phyloP scores from a whole-genome alignment of 176 grass and related monocot species.

The Avena eriantha region DNA sequence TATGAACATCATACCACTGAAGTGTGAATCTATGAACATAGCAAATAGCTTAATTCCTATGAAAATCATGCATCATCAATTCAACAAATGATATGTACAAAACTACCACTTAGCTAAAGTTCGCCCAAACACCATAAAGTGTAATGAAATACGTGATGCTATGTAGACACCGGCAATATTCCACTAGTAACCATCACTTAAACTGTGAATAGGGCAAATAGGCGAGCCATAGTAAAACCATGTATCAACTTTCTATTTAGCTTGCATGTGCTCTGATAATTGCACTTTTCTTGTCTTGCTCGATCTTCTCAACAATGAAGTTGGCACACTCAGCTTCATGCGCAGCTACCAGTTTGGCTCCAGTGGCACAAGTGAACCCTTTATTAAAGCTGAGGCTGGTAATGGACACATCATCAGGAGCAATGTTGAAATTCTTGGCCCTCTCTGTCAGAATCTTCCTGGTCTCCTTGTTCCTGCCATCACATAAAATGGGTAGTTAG shows the following conservation, averaged over 20 bases:
- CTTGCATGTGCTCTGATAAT: constrained; percentile 79
- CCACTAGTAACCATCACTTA: neutral
- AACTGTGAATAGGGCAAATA: neutral
- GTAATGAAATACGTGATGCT: neutral
- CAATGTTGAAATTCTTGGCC: constrained; percentile 75
- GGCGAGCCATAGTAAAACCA: neutral
- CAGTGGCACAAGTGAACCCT: constrained; percentile 80
- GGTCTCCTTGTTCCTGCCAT: constrained; percentile 65
- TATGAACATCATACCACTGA: neutral
- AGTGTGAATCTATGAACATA: neutral
- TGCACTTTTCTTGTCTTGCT: constrained; percentile 90
- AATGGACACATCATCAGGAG: constrained; percentile 86
- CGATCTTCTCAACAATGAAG: constrained; percentile 86
- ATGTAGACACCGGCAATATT: neutral
- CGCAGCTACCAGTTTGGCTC: constrained; percentile 79
- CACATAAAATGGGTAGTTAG: constrained; percentile 16
- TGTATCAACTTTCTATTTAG: neutral
- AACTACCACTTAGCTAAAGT: neutral
- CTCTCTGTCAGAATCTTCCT: constrained; percentile 80
- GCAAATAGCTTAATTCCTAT: neutral
- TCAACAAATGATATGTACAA: neutral
- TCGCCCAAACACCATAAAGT: neutral
- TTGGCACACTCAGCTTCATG: constrained; percentile 92
- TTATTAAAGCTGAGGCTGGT: constrained; percentile 77
- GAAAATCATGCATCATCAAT: neutral